Conservation (phyloP, 1,284 basidiomycete genomes). For the Sporisorium iseilematis-ciliati region DNA sequence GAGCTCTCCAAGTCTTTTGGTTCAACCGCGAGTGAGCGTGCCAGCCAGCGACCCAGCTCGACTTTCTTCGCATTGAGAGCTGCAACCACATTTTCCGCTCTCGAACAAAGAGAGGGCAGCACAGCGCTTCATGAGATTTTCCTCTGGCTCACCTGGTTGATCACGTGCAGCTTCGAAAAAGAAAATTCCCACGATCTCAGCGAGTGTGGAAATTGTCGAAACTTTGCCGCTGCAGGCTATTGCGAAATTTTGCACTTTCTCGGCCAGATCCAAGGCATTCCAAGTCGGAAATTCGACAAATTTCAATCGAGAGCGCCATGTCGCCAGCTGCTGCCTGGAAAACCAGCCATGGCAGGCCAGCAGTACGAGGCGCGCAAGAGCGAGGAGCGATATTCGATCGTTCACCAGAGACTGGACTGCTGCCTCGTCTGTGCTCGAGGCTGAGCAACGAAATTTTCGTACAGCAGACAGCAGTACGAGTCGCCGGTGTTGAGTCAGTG, state of each 20-base stretch:
- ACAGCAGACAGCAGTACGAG: conserved; percentile 9
- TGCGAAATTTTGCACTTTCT: neutral
- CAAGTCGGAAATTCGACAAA: neutral
- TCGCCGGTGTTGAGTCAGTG: neutral
- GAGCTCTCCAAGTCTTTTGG: neutral
- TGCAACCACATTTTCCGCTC: neutral
- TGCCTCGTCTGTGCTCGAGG: neutral
- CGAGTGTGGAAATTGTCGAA: neutral
- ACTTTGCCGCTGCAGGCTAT: neutral
- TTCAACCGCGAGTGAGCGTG: neutral
- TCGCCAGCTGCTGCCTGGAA: conserved; percentile 14
- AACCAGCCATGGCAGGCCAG: neutral
- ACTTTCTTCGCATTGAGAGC: conserved; percentile 7
- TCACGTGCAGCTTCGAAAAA: conserved; percentile 1
- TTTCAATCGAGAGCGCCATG: neutral
- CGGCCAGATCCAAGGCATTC: neutral
- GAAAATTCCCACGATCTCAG: conserved; percentile 21
- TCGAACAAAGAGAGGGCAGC: neutral
- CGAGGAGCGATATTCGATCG: neutral
- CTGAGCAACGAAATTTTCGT: neutral
- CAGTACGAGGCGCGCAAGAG: neutral
- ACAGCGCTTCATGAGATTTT: conserved; percentile 1
- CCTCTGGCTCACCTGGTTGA: no score
- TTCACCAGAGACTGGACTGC: neutral
- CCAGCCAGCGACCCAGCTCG: neutral